Evolutionary conservation across 129 eudicot genomes (phyloP), one percentile per base, ranked within the genome.

Genomic region (Pittosporum tobira): DNA sequence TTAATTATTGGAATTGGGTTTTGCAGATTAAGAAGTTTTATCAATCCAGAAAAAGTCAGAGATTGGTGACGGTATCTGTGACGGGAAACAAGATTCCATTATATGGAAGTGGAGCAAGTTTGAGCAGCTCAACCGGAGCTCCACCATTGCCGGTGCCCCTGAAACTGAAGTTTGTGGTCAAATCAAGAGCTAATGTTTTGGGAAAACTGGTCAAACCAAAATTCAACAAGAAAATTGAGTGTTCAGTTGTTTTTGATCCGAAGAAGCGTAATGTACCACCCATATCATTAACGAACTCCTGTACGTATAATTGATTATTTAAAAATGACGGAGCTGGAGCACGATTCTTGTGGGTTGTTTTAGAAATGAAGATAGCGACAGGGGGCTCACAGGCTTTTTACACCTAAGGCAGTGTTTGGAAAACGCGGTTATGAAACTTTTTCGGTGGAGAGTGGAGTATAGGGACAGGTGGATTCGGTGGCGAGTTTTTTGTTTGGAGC

Each of bases 181-280:
- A 82, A 73, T 90, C 98, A 16, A 78, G 82, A 72, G 98, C 72
- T 1, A 80, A 86, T 52, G 95, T 90, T 66, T 26, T 90, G 78
- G 98, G 98, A 2, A 78, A 81, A 80, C 52, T 90, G 56, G 98
- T 90, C 9, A 90, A 81, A 62, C 94, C 98, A 0, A 90, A 81
- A 62, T 90, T 90, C 66, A 65, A 65, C 65, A 70, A 74, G 59
- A 68, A 58, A 64, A 64, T 90, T 13, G 81, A 77, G 25, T 90
- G 98, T 67, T 43, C 73, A 1, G 60, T 90, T 51, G 71, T 44
- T 11, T 80, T 58, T 51, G 84, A 86, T 57, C 74, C 87, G 12
- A 71, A 77, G 23, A 80, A 80, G 64, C 62, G 61, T 34, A 83
- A 69, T 30, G 59, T 34, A 15, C 70, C 87, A 15, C 70, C 87